Evolutionary conservation across 2,329 filamentous ascomycete genomes (phyloP).

Genomic region (Colletotrichum salicis): DNA sequence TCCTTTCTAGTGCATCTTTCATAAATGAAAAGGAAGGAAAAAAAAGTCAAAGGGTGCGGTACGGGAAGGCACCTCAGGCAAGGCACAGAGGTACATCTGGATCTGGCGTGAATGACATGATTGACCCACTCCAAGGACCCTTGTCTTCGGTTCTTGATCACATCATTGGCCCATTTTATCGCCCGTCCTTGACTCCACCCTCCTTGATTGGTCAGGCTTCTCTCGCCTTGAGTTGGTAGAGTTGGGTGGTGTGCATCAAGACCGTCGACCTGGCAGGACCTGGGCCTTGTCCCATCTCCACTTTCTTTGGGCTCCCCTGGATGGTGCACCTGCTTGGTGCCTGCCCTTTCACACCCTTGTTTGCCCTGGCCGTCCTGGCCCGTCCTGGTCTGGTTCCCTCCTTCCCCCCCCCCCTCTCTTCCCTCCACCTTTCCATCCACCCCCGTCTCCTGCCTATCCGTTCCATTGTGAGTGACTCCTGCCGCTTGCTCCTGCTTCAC

Average conservation of each 20-base stretch:
- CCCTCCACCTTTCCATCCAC: background rate
- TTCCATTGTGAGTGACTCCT: slow-evolving; percentile 32
- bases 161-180: slow-evolving; percentile 28
- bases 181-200: background rate
- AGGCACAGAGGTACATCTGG: background rate
- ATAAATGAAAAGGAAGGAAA: background rate
- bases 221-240: slow-evolving; percentile 26
- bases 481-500: background rate
- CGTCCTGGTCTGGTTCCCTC: slow-evolving; percentile 28
- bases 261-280: slow-evolving; percentile 21
- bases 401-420: background rate
- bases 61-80: background rate
- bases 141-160: slow-evolving; percentile 6
- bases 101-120: background rate
- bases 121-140: slow-evolving; percentile 10
- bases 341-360: slow-evolving; percentile 28
- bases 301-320: slow-evolving; percentile 32
- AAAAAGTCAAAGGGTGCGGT: background rate
- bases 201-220: slow-evolving; percentile 7
- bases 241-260: background rate
- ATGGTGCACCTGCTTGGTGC: slow-evolving; percentile 13
- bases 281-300: slow-evolving; percentile 21
- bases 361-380: slow-evolving; percentile 1
- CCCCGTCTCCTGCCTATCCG: slow-evolving; percentile 34
- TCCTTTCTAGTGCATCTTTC: slow-evolving; percentile 6